Conservation (phyloP, 768 basidiomycete genomes). For the Royoungia palumana region DNA sequence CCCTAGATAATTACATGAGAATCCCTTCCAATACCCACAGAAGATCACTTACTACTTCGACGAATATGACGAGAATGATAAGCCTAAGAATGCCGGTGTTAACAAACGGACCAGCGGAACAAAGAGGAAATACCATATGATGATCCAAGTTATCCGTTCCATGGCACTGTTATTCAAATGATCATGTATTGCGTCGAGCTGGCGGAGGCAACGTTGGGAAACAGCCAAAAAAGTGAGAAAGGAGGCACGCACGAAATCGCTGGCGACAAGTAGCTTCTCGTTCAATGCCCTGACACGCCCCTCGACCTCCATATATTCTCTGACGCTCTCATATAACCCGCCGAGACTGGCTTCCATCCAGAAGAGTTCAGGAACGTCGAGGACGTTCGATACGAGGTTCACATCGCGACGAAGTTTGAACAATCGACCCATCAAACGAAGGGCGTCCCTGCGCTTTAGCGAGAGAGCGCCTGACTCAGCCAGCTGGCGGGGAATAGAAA, state of each 20-base stretch:
- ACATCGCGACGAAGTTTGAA: conserved; percentile 89
- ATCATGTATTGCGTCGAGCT: conserved; percentile 92
- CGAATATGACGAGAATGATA: conserved; percentile 85
- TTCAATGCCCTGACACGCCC: conserved; percentile 80
- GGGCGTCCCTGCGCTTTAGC: conserved; percentile 75
- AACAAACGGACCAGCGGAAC: conserved; percentile 35
- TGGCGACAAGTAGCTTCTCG: conserved; percentile 82
- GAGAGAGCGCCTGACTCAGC: conserved; percentile 73
- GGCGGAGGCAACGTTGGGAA: conserved; percentile 2
- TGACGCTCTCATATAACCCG: conserved; percentile 85
- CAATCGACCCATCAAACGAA: conserved; percentile 79
- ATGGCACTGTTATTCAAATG: conserved; percentile 88
- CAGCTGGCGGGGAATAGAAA: conserved; percentile 81
- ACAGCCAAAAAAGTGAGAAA: background rate
- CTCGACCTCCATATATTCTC: conserved; percentile 93
- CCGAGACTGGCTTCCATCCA: conserved; percentile 92
- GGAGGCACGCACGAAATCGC: conserved; percentile 69
- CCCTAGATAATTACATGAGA: conserved; percentile 41
- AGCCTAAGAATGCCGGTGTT: conserved; percentile 51
- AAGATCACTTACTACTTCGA: conserved; percentile 64
- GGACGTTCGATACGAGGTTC: conserved; percentile 87
- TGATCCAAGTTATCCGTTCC: conserved; percentile 84
- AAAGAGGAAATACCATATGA: conserved; percentile 55
- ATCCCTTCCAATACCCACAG: background rate
- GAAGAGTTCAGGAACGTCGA: conserved; percentile 92